These are phyloP conservation scores for Zygotorulaspora danielsina DNA, from an alignment of 805 yeast genomes.

Conservation along the genomic window DNA sequence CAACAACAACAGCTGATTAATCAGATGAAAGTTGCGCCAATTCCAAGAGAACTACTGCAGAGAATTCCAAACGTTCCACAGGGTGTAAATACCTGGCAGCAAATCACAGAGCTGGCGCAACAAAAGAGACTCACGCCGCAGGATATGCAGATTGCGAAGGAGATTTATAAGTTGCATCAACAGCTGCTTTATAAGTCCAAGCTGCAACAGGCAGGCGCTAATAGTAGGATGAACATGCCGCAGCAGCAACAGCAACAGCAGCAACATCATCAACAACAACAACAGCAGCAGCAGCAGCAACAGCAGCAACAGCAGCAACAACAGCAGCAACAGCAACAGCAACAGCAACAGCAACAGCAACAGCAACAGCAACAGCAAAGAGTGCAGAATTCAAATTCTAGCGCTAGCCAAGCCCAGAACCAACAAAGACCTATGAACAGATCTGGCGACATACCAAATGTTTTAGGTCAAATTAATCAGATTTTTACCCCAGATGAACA, in stretches of 20 bases:
- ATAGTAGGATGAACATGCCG: conserved; percentile 36
- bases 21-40: conserved; percentile 59
- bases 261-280: conserved; percentile 27
- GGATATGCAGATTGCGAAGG: conserved; percentile 55
- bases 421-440: conserved; percentile 24
- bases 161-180: conserved; percentile 62
- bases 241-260: conserved; percentile 27
- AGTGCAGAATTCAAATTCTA: conserved; percentile 23
- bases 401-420: conserved; percentile 26
- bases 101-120: conserved; percentile 59
- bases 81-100: conserved; percentile 76
- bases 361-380: conserved; percentile 38
- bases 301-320: conserved; percentile 28
- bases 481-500: conserved; percentile 37
- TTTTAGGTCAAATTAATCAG: conserved; percentile 34
- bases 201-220: conserved; percentile 42
- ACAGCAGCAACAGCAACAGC: conserved; percentile 30
- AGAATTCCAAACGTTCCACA: conserved; percentile 75
- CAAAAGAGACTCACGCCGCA: conserved; percentile 56
- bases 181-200: conserved; percentile 49
- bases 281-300: conserved; percentile 23
- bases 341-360: conserved; percentile 30
- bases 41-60: conserved; percentile 62
- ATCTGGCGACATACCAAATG: conserved; percentile 34
- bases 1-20: conserved; percentile 40